phyloP scores from a whole-genome alignment of 2,329 filamentous ascomycete species.

The Sclerotinia nivalis region DNA sequence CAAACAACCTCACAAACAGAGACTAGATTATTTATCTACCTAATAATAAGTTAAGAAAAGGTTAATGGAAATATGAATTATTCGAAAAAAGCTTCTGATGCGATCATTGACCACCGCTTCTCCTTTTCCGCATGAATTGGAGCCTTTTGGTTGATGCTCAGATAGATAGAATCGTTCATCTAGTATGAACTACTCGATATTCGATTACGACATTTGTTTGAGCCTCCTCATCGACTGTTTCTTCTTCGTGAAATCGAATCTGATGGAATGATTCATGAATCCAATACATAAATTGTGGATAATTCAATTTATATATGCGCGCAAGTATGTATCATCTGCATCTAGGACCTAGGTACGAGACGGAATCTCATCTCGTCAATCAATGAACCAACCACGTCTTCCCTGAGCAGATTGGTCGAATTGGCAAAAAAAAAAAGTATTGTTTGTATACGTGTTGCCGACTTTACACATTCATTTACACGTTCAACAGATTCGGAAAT shows the following conservation, averaged over 20 bases:
- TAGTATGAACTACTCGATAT: neutral
- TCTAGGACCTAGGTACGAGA: neutral
- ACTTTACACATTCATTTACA: neutral
- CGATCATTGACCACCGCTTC: neutral
- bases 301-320: constrained; percentile 9
- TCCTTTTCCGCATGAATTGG: neutral
- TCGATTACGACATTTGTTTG: constrained; percentile 7
- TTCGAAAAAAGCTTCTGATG: neutral
- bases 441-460: neutral
- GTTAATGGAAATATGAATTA: neutral
- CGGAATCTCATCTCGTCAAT: neutral
- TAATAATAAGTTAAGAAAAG: neutral
- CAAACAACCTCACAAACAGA: neutral
- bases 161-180: neutral
- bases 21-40: neutral
- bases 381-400: neutral
- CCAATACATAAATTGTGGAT: constrained; percentile 8
- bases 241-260: constrained; percentile 1
- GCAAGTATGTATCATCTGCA: neutral
- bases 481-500: constrained; percentile 4
- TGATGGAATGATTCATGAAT: neutral
- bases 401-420: neutral
- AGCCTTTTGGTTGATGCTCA: neutral
- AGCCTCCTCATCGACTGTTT: neutral
- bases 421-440: neutral